Percentiles rank a stretch among this genome's conserved stretches.
phyloP scores from a whole-genome alignment of 768 basidiomycete genomes.

The Auricularia sp. region DNA sequence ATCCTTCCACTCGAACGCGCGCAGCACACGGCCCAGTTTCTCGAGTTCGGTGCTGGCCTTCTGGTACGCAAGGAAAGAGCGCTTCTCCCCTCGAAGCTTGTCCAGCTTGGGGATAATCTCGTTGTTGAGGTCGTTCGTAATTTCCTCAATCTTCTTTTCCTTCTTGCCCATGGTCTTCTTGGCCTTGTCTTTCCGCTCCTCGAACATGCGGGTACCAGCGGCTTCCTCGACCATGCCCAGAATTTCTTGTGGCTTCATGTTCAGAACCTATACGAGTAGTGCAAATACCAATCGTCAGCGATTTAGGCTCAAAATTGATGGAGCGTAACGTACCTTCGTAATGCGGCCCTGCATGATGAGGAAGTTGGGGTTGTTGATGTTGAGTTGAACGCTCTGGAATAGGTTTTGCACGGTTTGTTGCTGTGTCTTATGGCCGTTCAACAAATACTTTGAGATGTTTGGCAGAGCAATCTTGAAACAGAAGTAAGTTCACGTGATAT shows the following conservation, averaged over 20 bases:
- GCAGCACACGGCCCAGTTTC: conserved; percentile 65
- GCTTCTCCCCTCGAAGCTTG: conserved; percentile 80
- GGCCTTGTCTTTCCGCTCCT: conserved; percentile 95
- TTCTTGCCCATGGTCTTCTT: conserved; percentile 94
- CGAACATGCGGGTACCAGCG: conserved; percentile 97
- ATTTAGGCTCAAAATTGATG: too few relatives aligned
- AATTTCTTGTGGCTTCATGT: conserved; percentile 97
- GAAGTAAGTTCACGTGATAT: neutral
- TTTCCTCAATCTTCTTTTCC: conserved; percentile 89
- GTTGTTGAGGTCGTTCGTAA: conserved; percentile 66
- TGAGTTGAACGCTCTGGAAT: conserved; percentile 94
- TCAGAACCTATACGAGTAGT: conserved; percentile 51
- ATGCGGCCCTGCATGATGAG: conserved; percentile 99
- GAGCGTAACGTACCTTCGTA: conserved; percentile 58
- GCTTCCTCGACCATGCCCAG: conserved; percentile 98
- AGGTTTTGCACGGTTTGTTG: conserved; percentile 80
- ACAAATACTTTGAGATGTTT: conserved; percentile 85
- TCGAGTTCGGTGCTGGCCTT: conserved; percentile 85
- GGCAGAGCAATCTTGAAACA: conserved; percentile 73
- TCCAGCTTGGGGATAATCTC: conserved; percentile 94
- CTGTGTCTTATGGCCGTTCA: conserved; percentile 90
- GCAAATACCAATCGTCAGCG: neutral
- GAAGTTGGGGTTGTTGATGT: conserved; percentile 99
- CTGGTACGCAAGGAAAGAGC: conserved; percentile 80
- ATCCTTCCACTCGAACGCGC: conserved; percentile 83